Conservation (phyloP, 2,329 filamentous ascomycete species). For the Trichocomaceae sp. region DNA sequence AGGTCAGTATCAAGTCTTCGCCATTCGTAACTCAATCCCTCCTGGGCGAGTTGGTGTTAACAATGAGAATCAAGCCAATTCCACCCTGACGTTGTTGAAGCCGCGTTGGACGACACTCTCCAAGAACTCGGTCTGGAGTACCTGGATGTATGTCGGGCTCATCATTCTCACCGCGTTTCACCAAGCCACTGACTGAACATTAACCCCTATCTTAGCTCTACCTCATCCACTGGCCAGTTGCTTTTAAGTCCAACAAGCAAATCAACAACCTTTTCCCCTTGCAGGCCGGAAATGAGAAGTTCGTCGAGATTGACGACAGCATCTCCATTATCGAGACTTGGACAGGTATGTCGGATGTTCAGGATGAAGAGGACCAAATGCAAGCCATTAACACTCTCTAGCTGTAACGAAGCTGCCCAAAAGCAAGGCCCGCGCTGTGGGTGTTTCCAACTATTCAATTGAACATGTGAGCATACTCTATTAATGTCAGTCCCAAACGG, state of each 20-base stretch:
- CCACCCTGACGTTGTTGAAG: conserved; percentile 45
- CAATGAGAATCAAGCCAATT: conserved; percentile 30
- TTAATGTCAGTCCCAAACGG: not conserved
- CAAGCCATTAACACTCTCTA: conserved; percentile 11
- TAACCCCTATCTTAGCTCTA: conserved; percentile 24
- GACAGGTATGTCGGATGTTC: conserved; percentile 30
- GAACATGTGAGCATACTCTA: conserved; percentile 27
- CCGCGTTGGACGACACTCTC: conserved; percentile 45
- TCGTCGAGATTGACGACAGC: conserved; percentile 40
- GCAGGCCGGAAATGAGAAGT: conserved; percentile 28
- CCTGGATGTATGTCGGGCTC: conserved; percentile 44
- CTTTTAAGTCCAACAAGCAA: conserved; percentile 30
- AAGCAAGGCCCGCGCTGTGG: conserved; percentile 36
- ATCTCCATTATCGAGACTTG: conserved; percentile 39
- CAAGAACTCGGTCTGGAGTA: conserved; percentile 49
- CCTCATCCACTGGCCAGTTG: conserved; percentile 43
- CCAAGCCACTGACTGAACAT: conserved; percentile 1
- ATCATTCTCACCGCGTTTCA: not conserved
- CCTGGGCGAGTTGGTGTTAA: not conserved
- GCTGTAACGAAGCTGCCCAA: conserved; percentile 41
- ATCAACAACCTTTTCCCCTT: conserved; percentile 42
- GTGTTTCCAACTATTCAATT: conserved; percentile 38
- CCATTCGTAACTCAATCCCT: too few species aligned
- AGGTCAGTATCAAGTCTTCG: conserved; percentile 23
- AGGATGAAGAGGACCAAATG: not conserved